Base-by-base conservation (phyloP, 192 early-diverging fungal genomes). In the Coemansia aciculifera region DNA sequence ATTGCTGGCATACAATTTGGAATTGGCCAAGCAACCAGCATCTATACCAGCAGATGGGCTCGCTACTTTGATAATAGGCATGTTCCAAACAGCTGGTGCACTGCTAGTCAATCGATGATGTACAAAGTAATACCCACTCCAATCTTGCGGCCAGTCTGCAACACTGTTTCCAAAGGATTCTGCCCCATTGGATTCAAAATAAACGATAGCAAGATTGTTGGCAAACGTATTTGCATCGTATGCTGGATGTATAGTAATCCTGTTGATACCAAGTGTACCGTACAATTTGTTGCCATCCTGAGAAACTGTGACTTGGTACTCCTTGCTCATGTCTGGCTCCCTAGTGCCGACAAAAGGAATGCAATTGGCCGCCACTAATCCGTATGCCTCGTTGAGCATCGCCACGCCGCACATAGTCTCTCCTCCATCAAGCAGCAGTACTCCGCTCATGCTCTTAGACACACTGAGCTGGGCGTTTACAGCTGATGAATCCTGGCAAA, bases 351-450 rank as follows among this genome's bases (percentile, higher is more conserved):
- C 48, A 8, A 24, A 19, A 8, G 48, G 48, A 21, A 78, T n/a
- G 17, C 76, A 78, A 31, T 66, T 69, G 3, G 76, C 76, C 0
- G 76, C 76, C 1, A 78, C 71, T 57, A 78, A 19, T 10, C 67
- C 71, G 15, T 36, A n/a, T 24, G 42, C 60, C 29, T 64, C 42
- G 23, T 54, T 69, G 27, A 62, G 10, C 13, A 73, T 40, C 0
- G 49, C 63, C n/a, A 73, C 68, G 34, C 62, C 62, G n/a, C 72
- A 74, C 24, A 36, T 52, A 2, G 64, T 69, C 29, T 63, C 63
- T 12, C 13, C 19, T 13, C 32, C 39, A 27, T 62, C 37, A 9
- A 62, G 5, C 40, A 43, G 8, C 21, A 49, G 21, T 49, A 49
- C 19, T 24, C 21, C 48, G 21, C 48, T 49, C 48, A 23, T 49